Evolutionary conservation across 768 basidiomycete genomes (phyloP), one percentile per base, ranked within the genome.

Genomic region (Sutorius australiensis): DNA sequence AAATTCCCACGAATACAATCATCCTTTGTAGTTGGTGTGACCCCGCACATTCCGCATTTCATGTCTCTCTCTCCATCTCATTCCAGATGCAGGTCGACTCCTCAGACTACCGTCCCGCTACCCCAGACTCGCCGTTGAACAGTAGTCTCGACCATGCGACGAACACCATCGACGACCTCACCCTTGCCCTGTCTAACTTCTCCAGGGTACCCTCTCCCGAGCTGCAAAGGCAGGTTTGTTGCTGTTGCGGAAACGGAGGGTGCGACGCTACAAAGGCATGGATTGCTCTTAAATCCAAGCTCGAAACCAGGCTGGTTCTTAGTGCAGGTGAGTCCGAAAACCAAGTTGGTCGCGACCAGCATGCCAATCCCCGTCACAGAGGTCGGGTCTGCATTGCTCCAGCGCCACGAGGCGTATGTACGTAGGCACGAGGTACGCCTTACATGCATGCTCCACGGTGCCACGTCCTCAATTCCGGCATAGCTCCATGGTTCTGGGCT

Each of bases 321-420:
- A 92, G 92, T 67, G 93, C 91, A 63, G 92, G 93, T 94, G 63
- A 62, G 87, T 76, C 32, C 28, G 21, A 48, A 46, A 31, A 34
- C 42, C 54, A 39, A 13, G 28, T 16, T n/a, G 47, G 50, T 33
- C 46, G 24, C 41, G 21, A 24, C n/a, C n/a, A 32, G 28, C 33
- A 41, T 45, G 34, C 36, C 56, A 48, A 61, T 34, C 31, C 51
- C 21, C 45, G 9, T 41, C 52, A 27, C 59, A 92, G 92, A 95
- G 77, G 86, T 95, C 28, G 93, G 93, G 12, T 90, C 93, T 68
- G 93, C 94, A 5, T 72, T 97, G 43, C 69, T 97, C 44, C 84
- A 89, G 63, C 76, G 86, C 54, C 92, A 95, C 65, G 93, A 95
- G 72, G 89, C 87, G 3, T 91, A 90, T 68, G 83, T 92, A 28